Base-by-base conservation (phyloP, 2,329 filamentous ascomycete genomes). In the Kalmusia sp. region DNA sequence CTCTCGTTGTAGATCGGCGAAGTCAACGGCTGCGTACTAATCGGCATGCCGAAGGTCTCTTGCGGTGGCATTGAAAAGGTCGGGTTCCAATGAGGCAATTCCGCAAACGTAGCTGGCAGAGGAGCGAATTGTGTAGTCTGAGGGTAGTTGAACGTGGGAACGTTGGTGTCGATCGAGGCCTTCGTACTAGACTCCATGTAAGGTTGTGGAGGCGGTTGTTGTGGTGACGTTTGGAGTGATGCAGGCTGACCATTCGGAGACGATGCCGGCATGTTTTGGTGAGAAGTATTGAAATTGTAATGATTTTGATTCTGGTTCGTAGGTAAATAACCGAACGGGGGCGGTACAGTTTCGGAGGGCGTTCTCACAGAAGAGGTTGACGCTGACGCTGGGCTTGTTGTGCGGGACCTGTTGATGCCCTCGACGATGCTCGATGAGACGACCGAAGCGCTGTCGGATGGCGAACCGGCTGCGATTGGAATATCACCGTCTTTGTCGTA, bases 401-500 rank as follows among this genome's bases (percentile, higher is more conserved):
- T 78, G 41, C 73, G 68, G 24, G 79, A 80, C 22, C 76, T 67
- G 50, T 73, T 75, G 61, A 73, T 73, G n/a, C 69, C 65, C 21
- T 74, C 72, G n/a, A 78, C 74, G 6, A 72, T 70, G 25, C 71
- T 74, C 48, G 73, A 72, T 19, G 71, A 70, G 2, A 70, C 62
- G 1, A 74, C 70, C 1, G 78, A 76, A 3, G 78, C 77, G 46
- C 65, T 74, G 33, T 81, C 79, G 4, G 79, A 80, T 2, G 79
- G 78, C 9, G 79, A 80, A 4, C 70, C 68, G 21, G 79, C 77
- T 1, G 78, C 67, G n/a, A 81, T 79, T 15, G 77, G 77, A 22
- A 82, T 72, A 52, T 82, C 80, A 31, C 79, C 78, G 43, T 80
- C 78, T 59, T 80, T 84, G 57, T 93, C 88, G 74, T 96, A 99